Evolutionary conservation across 352 stramenopile genomes (phyloP), one percentile per base, ranked within the genome.

Genomic region (Peronosclerospora sorghi): DNA sequence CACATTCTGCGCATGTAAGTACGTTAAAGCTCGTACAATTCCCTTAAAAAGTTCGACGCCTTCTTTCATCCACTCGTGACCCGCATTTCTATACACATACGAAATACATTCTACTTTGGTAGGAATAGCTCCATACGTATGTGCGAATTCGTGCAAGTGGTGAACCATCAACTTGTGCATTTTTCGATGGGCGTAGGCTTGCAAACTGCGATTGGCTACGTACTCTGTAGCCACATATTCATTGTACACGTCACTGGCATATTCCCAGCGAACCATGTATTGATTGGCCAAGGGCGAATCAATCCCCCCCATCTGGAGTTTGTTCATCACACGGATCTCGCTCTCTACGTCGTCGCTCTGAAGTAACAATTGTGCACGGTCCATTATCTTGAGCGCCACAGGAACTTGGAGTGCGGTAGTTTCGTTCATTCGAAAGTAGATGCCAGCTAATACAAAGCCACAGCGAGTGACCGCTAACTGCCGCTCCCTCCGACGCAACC

Each of bases 321-420:
- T 70, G 32, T 55, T 63, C 76, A 92, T 89, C 34, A 88, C 64
- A 18, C 79, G 79, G 20, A 89, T 59, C 48, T 92, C 79, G 48
- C 58, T 85, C 41, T 87, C 76, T 12, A 89, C 66, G 58, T 89
- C 76, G 64, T 92, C 79, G 17, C 67, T 62, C 51, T 92, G 76
- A 35, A 83, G 20, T 19, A 65, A n/a, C 20, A 92, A 49, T 46
- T 89, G 75, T 1, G 48, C 38, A 19, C 73, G 68, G 59, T 89
- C 76, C 79, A 92, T 89, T 26, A 83, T 62, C 41, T 92, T 92
- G 24, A 92, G 62, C 26, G 79, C 79, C 17, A 89, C 76, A 14
- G 76, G 56, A 0, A 76, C 46, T 43, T 86, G 71, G 26, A 60
- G 35, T 8, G 70, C 51, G 0, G 64, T 71, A 12, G 62, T 59